phyloP scores from a whole-genome alignment of 1,139 yeast genomes.

The Candida buenavistaensis region DNA sequence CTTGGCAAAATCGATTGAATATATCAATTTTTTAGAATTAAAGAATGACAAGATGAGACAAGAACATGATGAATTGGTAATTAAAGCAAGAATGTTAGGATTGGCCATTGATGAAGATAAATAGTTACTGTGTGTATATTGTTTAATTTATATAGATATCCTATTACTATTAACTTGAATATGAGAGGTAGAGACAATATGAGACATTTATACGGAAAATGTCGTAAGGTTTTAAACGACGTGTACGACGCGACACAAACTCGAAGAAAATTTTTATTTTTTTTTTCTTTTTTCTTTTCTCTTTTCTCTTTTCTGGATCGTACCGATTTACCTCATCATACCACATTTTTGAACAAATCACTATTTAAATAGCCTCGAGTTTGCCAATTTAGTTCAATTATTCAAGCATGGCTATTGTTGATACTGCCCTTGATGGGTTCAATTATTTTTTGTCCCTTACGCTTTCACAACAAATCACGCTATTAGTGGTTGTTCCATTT shows the following conservation, averaged over 20 bases:
- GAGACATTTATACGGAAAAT: not conserved
- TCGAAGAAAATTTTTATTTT: too few relatives aligned
- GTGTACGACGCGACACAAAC: too few relatives aligned
- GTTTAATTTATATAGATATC: not conserved
- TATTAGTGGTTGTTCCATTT: conserved; percentile 48
- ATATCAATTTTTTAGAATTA: conserved; percentile 42
- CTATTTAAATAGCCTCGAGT: too few relatives aligned
- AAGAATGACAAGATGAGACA: conserved; percentile 36
- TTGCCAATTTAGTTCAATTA: too few relatives aligned
- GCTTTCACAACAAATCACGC: conserved; percentile 32
- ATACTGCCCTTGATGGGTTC: conserved; percentile 20
- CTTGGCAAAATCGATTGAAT: conserved; percentile 44
- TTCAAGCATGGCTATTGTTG: conserved; percentile 29
- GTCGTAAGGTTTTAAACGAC: not conserved
- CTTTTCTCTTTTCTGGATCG: too few relatives aligned
- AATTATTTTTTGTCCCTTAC: conserved; percentile 27
- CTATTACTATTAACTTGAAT: not conserved
- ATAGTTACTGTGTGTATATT: not conserved
- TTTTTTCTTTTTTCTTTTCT: too few relatives aligned
- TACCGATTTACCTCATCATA: too few relatives aligned
- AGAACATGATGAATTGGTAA: conserved; percentile 32
- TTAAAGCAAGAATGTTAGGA: conserved; percentile 23
- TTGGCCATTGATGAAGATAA: conserved; percentile 16
- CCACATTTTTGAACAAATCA: too few relatives aligned
- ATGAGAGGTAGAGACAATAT: not conserved